Percentiles rank a stretch among this genome's conserved stretches.
phyloP scores from a whole-genome alignment of 257 asterid species.

The Anisodus acutangulus region DNA sequence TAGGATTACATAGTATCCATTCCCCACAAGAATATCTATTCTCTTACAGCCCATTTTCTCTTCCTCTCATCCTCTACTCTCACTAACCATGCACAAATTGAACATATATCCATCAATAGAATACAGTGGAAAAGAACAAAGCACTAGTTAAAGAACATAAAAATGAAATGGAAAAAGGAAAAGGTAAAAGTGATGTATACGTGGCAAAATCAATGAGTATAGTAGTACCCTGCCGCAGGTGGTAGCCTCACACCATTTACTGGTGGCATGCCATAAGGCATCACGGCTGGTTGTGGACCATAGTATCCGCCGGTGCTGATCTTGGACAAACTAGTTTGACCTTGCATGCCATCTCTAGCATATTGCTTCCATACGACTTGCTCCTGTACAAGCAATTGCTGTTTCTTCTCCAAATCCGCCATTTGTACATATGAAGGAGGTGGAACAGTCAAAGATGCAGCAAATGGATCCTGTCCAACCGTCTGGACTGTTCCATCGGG shows the following conservation, averaged over 20 bases:
- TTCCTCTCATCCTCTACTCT: constrained; percentile 39
- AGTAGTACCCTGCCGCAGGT: constrained; percentile 59
- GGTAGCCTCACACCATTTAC: constrained; percentile 60
- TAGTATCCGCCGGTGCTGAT: constrained; percentile 60
- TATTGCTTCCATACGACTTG: constrained; percentile 84
- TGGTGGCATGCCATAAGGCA: constrained; percentile 77
- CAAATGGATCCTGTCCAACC: constrained; percentile 74
- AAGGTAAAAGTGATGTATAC: neutral
- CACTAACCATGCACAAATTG: constrained; percentile 45
- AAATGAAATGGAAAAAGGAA: neutral
- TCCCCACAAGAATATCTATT: constrained; percentile 35
- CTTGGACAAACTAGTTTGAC: constrained; percentile 72
- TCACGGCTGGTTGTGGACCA: constrained; percentile 50
- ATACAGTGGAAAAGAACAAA: constrained; percentile 37
- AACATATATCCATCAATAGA: constrained; percentile 47
- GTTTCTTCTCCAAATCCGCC: constrained; percentile 90
- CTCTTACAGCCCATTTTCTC: constrained; percentile 44
- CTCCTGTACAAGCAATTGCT: constrained; percentile 68
- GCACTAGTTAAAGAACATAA: constrained; percentile 26
- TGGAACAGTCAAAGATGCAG: constrained; percentile 69
- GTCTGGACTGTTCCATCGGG: constrained; percentile 75
- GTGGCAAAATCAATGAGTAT: constrained; percentile 48
- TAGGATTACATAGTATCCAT: constrained; percentile 42
- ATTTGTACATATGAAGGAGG: constrained; percentile 85
- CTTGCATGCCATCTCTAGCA: constrained; percentile 72